Conservation (phyloP, 345 rosid genomes). For the Gossypium anomalum region DNA sequence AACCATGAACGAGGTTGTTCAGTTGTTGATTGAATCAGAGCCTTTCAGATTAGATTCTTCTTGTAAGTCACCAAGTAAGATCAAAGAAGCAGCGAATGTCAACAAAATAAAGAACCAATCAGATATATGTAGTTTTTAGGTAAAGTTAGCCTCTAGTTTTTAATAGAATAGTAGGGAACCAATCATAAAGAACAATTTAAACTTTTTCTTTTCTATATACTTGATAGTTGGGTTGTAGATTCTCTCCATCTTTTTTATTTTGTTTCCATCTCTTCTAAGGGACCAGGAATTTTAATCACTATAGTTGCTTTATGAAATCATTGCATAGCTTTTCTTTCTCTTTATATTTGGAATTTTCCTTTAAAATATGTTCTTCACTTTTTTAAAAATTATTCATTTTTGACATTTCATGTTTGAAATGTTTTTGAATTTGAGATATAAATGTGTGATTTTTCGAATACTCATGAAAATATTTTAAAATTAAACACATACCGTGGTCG, state of each 20-base stretch:
- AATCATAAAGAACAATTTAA: slow-evolving; percentile 19
- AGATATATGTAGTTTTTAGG: slow-evolving; percentile 23
- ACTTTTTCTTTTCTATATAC: neutral
- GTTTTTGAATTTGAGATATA: too few species aligned
- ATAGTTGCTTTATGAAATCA: slow-evolving; percentile 38
- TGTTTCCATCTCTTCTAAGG: slow-evolving; percentile 26
- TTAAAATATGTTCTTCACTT: neutral
- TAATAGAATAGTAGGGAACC: slow-evolving; percentile 5
- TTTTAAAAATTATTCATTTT: too few species aligned
- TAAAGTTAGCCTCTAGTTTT: slow-evolving; percentile 10
- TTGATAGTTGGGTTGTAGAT: slow-evolving; percentile 27
- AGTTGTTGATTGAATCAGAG: slow-evolving; percentile 57
- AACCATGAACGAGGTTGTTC: slow-evolving; percentile 86
- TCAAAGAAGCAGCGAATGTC: slow-evolving; percentile 43
- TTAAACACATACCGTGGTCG: too few species aligned
- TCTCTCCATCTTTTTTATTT: slow-evolving; percentile 9
- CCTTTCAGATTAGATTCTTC: slow-evolving; percentile 46
- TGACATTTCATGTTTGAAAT: too few species aligned
- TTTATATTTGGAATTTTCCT: slow-evolving; percentile 2
- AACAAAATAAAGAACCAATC: slow-evolving; percentile 37
- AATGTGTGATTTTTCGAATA: too few species aligned
- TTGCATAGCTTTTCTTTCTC: slow-evolving; percentile 15
- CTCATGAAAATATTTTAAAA: too few species aligned
- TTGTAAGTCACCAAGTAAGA: slow-evolving; percentile 38
- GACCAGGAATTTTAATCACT: slow-evolving; percentile 33